Conservation (phyloP, 2,329 filamentous ascomycete genomes). For the Verticillium nonalfalfae region DNA sequence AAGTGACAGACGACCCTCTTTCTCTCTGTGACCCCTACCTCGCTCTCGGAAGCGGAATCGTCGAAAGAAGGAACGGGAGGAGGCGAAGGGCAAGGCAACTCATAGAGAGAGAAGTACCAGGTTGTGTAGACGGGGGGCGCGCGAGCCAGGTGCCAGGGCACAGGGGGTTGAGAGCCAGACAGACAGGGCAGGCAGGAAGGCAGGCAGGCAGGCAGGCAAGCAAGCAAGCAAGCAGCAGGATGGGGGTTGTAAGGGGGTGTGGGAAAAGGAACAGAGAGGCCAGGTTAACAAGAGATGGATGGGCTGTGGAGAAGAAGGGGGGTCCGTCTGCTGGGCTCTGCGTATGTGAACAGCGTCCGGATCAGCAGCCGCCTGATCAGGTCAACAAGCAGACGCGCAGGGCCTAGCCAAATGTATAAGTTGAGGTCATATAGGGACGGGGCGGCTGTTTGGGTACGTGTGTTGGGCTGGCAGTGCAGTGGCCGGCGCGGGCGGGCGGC, state of each 20-base stretch:
- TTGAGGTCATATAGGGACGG: constrained; percentile 2
- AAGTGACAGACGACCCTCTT: constrained; percentile 10
- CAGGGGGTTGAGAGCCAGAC: neutral
- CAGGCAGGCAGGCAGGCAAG: too few species aligned
- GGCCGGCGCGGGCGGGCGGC: neutral
- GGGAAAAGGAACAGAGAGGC: constrained; percentile 15
- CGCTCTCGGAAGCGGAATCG: constrained; percentile 4
- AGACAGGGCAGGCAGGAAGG: neutral
- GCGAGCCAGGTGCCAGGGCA: neutral
- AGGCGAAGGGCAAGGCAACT: neutral
- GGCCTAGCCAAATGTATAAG: neutral
- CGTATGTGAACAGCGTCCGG: neutral
- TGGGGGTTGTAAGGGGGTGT: constrained; percentile 1
- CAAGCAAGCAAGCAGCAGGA: neutral
- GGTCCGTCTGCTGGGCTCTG: neutral
- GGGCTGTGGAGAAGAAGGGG: constrained; percentile 16
- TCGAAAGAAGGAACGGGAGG: constrained; percentile 5
- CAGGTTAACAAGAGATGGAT: neutral
- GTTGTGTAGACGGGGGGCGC: neutral
- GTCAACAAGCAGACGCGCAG: neutral
- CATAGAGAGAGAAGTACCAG: constrained; percentile 3
- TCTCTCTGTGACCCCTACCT: neutral
- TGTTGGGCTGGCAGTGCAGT: neutral
- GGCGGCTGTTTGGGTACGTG: neutral
- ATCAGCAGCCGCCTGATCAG: neutral